Percentiles rank a stretch among this genome's conserved stretches.
Evolutionary conservation across 805 yeast genomes (phyloP).

Genomic region (Saturnispora galanensis): DNA sequence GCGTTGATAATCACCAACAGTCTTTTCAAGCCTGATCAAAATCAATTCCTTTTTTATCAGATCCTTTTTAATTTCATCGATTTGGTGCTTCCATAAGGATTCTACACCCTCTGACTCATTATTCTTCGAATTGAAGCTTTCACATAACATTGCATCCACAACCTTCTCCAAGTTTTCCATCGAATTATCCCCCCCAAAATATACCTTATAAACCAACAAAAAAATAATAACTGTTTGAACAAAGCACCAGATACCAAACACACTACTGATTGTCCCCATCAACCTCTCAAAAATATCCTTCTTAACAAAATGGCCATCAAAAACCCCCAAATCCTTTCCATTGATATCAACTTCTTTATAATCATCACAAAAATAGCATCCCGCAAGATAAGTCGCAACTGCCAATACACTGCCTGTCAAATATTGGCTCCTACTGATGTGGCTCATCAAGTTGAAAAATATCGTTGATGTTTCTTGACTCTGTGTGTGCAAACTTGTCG

Average conservation of each 20-base stretch:
- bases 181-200: not conserved
- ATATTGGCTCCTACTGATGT: not conserved
- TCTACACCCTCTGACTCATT: no score
- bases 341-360: not conserved
- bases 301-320: constrained; percentile 5
- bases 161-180: constrained; percentile 8
- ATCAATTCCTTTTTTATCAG: not conserved
- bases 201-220: not conserved
- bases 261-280: not conserved
- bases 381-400: not conserved
- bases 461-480: not conserved
- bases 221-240: not conserved
- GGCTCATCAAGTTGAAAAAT: not conserved
- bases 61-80: no score
- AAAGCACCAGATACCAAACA: constrained; percentile 1
- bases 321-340: not conserved
- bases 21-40: not conserved
- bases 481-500: not conserved
- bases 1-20: constrained; percentile 1
- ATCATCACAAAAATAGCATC: not conserved
- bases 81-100: no score
- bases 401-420: not conserved
- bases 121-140: not conserved
- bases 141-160: constrained; percentile 10
- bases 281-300: constrained; percentile 5